phyloP scores from a whole-genome alignment of 2,329 filamentous ascomycete species.

The Lasiodiplodia gonubiensis region DNA sequence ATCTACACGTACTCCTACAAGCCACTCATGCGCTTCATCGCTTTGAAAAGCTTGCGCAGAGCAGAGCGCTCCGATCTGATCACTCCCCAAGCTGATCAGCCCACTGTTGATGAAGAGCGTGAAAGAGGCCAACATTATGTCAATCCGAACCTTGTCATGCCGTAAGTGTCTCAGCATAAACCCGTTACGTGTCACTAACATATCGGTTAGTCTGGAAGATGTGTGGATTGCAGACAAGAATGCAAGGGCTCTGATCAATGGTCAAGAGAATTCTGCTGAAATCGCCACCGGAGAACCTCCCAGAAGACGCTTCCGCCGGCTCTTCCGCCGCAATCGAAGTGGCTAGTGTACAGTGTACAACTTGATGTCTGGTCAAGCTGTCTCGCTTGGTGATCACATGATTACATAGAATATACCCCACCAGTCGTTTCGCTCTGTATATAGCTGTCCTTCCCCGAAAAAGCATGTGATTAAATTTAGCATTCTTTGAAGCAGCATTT shows the following conservation, averaged over 20 bases:
- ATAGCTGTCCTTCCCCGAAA: background rate
- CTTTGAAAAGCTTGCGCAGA: slow-evolving; percentile 79
- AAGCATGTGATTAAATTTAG: background rate
- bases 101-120: slow-evolving; percentile 73
- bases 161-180: slow-evolving; percentile 56
- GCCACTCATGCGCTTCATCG: slow-evolving; percentile 90
- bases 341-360: slow-evolving; percentile 14
- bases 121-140: slow-evolving; percentile 74
- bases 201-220: slow-evolving; percentile 62
- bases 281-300: background rate
- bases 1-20: slow-evolving; percentile 82
- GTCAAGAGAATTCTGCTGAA: background rate
- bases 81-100: slow-evolving; percentile 37
- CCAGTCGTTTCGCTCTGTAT: slow-evolving; percentile 3
- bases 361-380: background rate
- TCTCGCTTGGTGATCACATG: background rate
- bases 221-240: slow-evolving; percentile 64
- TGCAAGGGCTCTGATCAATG: slow-evolving; percentile 15
- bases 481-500: background rate
- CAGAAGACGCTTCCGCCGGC: slow-evolving; percentile 5
- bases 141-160: slow-evolving; percentile 74
- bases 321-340: slow-evolving; percentile 17
- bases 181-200: slow-evolving; percentile 3
- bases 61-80: slow-evolving; percentile 59
- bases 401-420: slow-evolving; percentile 20